Evolutionary conservation across 202 grass and related monocot species (phyloP), one percentile per base, ranked within the genome.

Genomic region (Zoysia matrella): DNA sequence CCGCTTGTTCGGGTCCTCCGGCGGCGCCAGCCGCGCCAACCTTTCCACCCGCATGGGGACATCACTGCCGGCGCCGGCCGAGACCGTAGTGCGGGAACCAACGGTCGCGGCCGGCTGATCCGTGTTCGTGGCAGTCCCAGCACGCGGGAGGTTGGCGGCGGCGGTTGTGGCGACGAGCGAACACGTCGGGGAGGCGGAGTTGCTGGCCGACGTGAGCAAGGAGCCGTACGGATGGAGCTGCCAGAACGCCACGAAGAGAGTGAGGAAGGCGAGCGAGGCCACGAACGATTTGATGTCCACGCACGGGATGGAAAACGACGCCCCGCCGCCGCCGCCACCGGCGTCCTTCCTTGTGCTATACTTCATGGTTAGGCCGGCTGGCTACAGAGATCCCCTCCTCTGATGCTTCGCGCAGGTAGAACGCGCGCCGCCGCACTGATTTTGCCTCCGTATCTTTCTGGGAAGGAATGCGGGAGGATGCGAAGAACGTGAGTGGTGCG

Each of bases 191-290:
- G 77, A 79, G 51, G 83, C 68, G 83, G 90, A 68, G 71, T 82
- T 75, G 79, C 85, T 79, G 8, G 83, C 67, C 54, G 80, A 55
- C 2, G 66, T 36, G 58, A 97, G 53, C 64, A 93, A 48, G 15
- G 84, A 82, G 71, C 91, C 88, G 86, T 97, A 97, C 1, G 94
- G 94, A 63, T 97, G 94, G 53, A 97, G 75, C 71, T 97, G 94
- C 94, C 94, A 97, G 67, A 90, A 71, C 49, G 88, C 94, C 0
- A 97, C 67, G 76, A 97, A 80, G 9, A 97, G 67, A 12, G 90
- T 92, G n/a, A 97, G 76, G 50, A 97, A 86, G 4, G 90, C 84
- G 72, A 97, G 86, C 62, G 86, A 86, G 75, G 86, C 88, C 3
- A 94, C 71, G 84, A 94, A 97, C 11, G 82, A 43, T 64, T 94